Evolutionary conservation across 805 yeast species (phyloP), one percentile per base, ranked within the genome.

Genomic region (Pichia gijzeniarum): DNA sequence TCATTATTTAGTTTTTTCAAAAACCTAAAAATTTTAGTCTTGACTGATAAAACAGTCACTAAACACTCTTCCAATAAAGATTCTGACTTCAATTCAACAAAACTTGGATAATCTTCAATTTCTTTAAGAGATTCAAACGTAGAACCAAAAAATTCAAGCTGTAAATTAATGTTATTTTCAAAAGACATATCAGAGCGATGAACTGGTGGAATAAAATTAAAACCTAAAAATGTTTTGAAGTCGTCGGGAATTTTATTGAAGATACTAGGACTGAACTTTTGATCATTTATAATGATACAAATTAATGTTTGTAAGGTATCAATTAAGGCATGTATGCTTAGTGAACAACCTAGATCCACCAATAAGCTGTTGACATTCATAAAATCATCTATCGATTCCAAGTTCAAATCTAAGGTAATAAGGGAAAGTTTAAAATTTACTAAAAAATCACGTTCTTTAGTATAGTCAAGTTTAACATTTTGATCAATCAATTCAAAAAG

Each of bases 271-370:
- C 27, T 8, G 39, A 50, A 50, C 32, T 49, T 53, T 5, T 28
- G 39, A 3, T 52, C 34, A 38, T 59, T 55, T 20, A 58, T 43
- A n/a, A 46, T 41, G 2, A 44, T 18, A 3, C 57, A 47, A 3
- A 63, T 34, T 7, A 63, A 41, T 22, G 51, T 55, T 48, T 60
- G 62, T 8, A 56, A 37, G 9, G 51, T 51, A 46, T 60, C 64
- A 34, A 62, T 38, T 19, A 63, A 57, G 13, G 70, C 70, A 52
- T 70, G 66, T 0, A 64, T 43, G 5, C 60, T 46, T 20, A 71
- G 53, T 3, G 72, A 45, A 45, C 67, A 53, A 20, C 70, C 72
- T 52, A 67, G 35, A 45, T 61, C 62, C 41, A 49, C 50, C 28
- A 61, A 39, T 27, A 55, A 36, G 16, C 51, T 38, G 33, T 57